Evolutionary conservation across 2,329 filamentous ascomycete genomes (phyloP), one percentile per base, ranked within the genome.

Genomic region (Alternaria ethzedia): DNA sequence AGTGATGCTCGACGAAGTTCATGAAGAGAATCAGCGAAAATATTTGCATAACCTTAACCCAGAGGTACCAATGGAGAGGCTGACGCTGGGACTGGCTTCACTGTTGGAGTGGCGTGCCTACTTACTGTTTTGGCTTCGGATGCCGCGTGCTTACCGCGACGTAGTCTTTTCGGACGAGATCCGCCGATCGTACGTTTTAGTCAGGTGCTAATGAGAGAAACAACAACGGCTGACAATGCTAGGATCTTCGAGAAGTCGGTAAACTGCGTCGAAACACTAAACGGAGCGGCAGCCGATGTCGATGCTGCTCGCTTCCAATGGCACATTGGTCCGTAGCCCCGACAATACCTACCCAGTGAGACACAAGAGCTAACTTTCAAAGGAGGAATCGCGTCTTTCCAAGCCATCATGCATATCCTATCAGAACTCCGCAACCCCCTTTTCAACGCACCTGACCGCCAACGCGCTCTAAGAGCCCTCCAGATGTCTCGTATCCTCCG

Each of bases 161-260:
- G 63, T 73, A 8, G 76, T 79, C n/a, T 79, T 80, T 54, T 74
- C 76, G 3, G 70, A 70, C 11, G 75, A 78, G 7, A 74, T 79
- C 28, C 72, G 78, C 13, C 75, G 70, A 68, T 77, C 73, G 78
- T 80, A 65, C 52, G 78, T 72, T 45, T 21, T 21, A 21, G 21
- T 21, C 21, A 21, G 21, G 21, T 21, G 21, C 21, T 21, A 21
- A 21, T 21, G 21, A 21, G 21, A 21, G 21, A 17, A 15, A 45
- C 9, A n/a, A 28, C 15, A 57, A 36, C 25, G 59, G 12, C 65
- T 55, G 43, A 63, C 12, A 12, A 23, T 23, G 43, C 13, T 43
- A 80, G 78, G 2, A 80, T 80, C 17, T 80, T 80, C 30, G 75
- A 78, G 32, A 79, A 80, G 41, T 80, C 78, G 2, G 69, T 80